Base-by-base conservation (phyloP, 495 filamentous ascomycete genomes). In the Pseudoneurospora amorphoporcata region DNA sequence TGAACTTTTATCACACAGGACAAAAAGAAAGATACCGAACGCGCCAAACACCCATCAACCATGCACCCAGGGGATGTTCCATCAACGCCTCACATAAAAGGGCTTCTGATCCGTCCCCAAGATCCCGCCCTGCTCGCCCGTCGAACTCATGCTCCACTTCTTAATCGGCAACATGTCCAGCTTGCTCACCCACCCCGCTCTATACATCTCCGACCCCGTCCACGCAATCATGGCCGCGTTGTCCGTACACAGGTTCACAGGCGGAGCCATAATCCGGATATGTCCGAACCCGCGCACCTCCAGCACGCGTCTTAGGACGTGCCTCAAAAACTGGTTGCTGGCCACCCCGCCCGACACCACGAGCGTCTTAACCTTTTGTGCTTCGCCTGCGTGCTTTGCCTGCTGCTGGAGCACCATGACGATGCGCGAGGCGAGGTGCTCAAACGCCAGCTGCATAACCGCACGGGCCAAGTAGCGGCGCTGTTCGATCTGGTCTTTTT, bases 191-290 rank as follows among this genome's bases (percentile, higher is more conserved):
- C 88, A 95, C 0, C 95, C 94, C 4, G 85, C 88, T 79, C 94
- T 89, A 72, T 85, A 98, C 93, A 98, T 97, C 84, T 97, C 94
- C 70, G 94, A 86, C 0, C 92, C 95, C 6, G 94, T 87, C 95
- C 95, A 99, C 1, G 92, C 95, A 75, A 98, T 94, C 95, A 98
- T 99, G n/a, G 93, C 93, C 17, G 94, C 95, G 83, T 98, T 98
- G 78, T 99, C 95, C 0, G 92, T 97, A 75, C 95, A 97, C 73
- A 94, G 83, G 68, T 84, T 82, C 29, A 86, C 77, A 4, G 95
- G 95, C 29, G 95, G 95, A 45, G 90, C 90, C 4, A 89, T 79
- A 14, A 98, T 75, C 38, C 84, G 72, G n/a, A 97, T 80, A 72
- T 90, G 72, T 6, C 74, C 74, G 75, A 88, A 91, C 0, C 92